These are phyloP conservation scores for Linderina pennispora DNA, from an alignment of 192 early-diverging fungal genomes.

Conservation along the genomic window DNA sequence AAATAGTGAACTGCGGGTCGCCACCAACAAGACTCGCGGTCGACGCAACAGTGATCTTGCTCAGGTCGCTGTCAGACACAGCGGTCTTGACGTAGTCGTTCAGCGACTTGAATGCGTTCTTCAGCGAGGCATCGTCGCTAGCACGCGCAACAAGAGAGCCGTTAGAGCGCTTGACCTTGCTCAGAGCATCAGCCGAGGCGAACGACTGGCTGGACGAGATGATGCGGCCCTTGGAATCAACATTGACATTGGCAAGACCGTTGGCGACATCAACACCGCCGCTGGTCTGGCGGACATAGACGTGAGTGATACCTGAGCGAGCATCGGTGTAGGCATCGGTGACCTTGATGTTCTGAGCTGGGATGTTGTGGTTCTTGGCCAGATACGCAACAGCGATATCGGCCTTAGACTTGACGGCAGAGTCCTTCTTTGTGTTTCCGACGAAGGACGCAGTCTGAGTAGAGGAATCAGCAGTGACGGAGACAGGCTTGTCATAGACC, in stretches of 20 bases:
- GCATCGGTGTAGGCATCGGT: slow-evolving; percentile 17
- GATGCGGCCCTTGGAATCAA: slow-evolving; percentile 23
- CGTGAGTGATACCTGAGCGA: slow-evolving; percentile 54
- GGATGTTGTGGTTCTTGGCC: slow-evolving; percentile 1
- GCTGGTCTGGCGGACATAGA: slow-evolving; percentile 54
- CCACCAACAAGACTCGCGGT: slow-evolving; percentile 46
- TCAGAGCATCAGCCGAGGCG: not conserved
- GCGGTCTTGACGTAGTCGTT: slow-evolving; percentile 71
- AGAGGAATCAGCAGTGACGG: too few relatives aligned
- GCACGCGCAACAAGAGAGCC: not conserved
- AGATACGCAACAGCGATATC: too few relatives aligned
- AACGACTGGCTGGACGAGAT: slow-evolving; percentile 45
- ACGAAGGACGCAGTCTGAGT: too few relatives aligned
- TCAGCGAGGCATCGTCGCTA: not conserved
- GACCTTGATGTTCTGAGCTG: not conserved
- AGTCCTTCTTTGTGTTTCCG: not conserved
- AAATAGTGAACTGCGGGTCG: too few relatives aligned
- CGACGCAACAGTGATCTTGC: slow-evolving; percentile 58
- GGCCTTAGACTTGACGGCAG: not conserved
- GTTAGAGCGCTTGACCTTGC: not conserved
- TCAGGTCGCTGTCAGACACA: slow-evolving; percentile 56
- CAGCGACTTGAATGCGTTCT: slow-evolving; percentile 23
- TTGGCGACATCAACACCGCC: slow-evolving; percentile 54
- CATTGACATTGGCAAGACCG: slow-evolving; percentile 58
- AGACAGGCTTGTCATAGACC: slow-evolving; percentile 13